A percentile compares a stretch with the other conserved stretches of the same genome.
These are phyloP conservation scores for Rhododendron vialii DNA, from an alignment of 148 eudicot genomes.

Conservation along the genomic window DNA sequence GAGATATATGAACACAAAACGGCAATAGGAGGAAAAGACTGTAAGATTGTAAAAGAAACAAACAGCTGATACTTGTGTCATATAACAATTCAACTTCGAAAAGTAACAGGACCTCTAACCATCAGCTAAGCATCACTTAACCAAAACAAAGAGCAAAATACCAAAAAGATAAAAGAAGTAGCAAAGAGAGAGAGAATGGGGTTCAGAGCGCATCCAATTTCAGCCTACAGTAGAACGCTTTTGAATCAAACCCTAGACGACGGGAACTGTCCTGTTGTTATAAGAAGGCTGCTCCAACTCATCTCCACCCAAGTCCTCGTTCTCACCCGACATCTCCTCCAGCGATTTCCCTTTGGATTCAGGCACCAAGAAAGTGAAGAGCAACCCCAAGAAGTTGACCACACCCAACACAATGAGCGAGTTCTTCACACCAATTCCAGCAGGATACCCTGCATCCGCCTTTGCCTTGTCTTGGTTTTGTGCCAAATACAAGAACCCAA, in stretches of 20 bases:
- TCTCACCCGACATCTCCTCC: slow-evolving; percentile 34
- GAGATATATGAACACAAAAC: neutral
- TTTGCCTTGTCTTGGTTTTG: slow-evolving; percentile 27
- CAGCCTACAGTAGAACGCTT: neutral
- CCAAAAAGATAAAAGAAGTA: neutral
- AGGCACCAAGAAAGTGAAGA: slow-evolving; percentile 29
- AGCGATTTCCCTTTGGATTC: slow-evolving; percentile 31
- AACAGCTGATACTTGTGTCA: neutral
- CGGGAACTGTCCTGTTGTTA: slow-evolving; percentile 4
- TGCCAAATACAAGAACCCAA: slow-evolving; percentile 36
- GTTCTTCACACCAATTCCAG: slow-evolving; percentile 33
- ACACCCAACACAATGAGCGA: slow-evolving; percentile 22
- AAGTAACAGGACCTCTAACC: neutral
- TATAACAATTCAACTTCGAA: neutral
- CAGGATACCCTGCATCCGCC: slow-evolving; percentile 33
- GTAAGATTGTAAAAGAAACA: neutral
- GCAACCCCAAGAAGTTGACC: slow-evolving; percentile 22
- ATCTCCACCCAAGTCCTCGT: slow-evolving; percentile 12
- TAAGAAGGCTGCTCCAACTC: neutral
- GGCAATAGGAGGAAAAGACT: neutral
- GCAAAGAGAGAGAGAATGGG: too few species aligned
- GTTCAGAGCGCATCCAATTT: neutral
- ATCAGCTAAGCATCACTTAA: neutral
- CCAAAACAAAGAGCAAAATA: neutral
- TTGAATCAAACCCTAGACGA: neutral